These are phyloP conservation scores for Xanthoceras sorbifolium DNA, from an alignment of 345 rosid species.

Conservation along the genomic window DNA sequence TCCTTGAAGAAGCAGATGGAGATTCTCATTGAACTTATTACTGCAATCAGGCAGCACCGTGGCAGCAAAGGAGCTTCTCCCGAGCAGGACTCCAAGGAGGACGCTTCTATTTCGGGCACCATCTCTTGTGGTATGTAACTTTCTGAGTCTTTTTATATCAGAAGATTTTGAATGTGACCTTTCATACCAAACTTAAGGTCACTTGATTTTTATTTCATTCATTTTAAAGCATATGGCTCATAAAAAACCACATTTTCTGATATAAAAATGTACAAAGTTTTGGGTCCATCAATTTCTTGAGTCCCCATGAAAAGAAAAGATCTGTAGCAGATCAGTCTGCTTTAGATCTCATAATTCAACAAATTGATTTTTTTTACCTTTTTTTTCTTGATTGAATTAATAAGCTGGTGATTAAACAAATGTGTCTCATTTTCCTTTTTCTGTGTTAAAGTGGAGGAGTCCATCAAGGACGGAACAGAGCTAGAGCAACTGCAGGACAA, in stretches of 20 bases:
- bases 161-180: neutral
- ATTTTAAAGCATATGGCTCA: neutral
- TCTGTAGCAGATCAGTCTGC: too few species aligned
- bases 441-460: constrained; percentile 63
- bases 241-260: constrained; percentile 8
- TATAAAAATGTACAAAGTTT: neutral
- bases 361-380: too few species aligned
- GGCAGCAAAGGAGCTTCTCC: constrained; percentile 46
- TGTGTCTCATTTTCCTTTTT: neutral
- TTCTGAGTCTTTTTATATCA: neutral
- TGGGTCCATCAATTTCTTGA: neutral
- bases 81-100: constrained; percentile 63
- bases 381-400: too few species aligned
- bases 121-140: constrained; percentile 64
- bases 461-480: constrained; percentile 56
- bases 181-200: neutral
- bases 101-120: constrained; percentile 73
- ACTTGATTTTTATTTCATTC: neutral
- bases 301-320: too few species aligned
- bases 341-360: too few species aligned
- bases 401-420: too few species aligned
- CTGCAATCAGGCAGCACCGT: constrained; percentile 54
- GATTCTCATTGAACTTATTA: constrained; percentile 72
- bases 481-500: constrained; percentile 55
- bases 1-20: constrained; percentile 83